Percentiles rank a stretch among this genome's conserved stretches.
These are phyloP conservation scores for Coemansia sp. DNA, from an alignment of 192 early-diverging fungal species.

Conservation along the genomic window DNA sequence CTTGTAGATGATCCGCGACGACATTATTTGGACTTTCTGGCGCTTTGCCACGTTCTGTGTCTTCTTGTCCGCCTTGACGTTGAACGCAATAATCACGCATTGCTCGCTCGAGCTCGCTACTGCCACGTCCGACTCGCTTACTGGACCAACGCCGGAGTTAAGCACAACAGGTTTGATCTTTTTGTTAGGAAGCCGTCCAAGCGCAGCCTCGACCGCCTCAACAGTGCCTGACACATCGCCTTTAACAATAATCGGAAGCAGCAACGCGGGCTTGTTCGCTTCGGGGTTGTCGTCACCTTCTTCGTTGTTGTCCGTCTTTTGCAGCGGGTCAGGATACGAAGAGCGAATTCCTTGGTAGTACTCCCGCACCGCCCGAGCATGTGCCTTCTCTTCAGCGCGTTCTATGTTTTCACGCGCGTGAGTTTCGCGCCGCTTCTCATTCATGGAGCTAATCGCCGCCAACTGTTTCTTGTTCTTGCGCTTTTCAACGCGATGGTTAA, in stretches of 20 bases:
- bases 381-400: conserved; percentile 55
- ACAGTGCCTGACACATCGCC: conserved; percentile 91
- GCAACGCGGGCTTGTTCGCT: neutral
- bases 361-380: conserved; percentile 64
- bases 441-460: conserved; percentile 71
- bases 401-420: conserved; percentile 57
- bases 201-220: conserved; percentile 79
- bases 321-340: conserved; percentile 54
- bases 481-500: conserved; percentile 65
- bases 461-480: conserved; percentile 62
- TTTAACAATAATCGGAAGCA: conserved; percentile 51
- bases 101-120: conserved; percentile 59
- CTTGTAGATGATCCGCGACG: conserved; percentile 87
- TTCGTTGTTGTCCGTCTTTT: conserved; percentile 19
- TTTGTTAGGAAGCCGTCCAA: conserved; percentile 74
- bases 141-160: conserved; percentile 77
- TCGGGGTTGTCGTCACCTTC: neutral
- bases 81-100: conserved; percentile 83
- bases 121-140: conserved; percentile 84
- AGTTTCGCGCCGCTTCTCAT: conserved; percentile 64
- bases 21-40: conserved; percentile 64
- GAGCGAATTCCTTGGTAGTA: conserved; percentile 65
- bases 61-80: conserved; percentile 81
- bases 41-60: conserved; percentile 61
- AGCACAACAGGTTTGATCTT: conserved; percentile 76